phyloP scores from a whole-genome alignment of 768 basidiomycete species.

The Calocera cornea region DNA sequence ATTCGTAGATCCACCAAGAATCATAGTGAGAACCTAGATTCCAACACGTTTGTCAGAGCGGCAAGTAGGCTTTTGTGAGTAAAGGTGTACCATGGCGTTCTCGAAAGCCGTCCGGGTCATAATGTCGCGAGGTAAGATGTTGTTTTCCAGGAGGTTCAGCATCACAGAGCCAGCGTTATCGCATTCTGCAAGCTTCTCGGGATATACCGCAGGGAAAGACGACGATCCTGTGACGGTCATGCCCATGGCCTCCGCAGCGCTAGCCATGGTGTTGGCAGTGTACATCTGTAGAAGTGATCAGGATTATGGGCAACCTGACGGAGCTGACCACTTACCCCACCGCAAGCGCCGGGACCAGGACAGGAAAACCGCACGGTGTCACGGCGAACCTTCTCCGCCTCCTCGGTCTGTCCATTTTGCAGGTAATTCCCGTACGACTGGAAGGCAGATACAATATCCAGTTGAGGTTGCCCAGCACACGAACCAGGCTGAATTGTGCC shows the following conservation, averaged over 20 bases:
- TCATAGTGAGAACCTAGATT: conserved; percentile 78
- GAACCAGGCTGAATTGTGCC: conserved; percentile 88
- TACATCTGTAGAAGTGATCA: conserved; percentile 55
- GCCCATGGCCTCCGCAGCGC: conserved; percentile 84
- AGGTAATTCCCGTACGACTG: conserved; percentile 94
- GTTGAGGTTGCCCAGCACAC: conserved; percentile 72
- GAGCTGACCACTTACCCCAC: conserved; percentile 60
- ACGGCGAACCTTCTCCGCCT: conserved; percentile 72
- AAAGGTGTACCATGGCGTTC: conserved; percentile 70
- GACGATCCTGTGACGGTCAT: conserved; percentile 97
- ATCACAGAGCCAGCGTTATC: conserved; percentile 67
- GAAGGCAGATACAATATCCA: conserved; percentile 96
- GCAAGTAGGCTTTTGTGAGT: background rate
- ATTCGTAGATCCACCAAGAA: conserved; percentile 94
- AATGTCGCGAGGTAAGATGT: conserved; percentile 86
- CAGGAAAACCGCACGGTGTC: conserved; percentile 85
- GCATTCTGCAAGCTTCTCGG: conserved; percentile 79
- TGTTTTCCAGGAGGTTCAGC: conserved; percentile 74
- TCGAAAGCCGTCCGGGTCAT: conserved; percentile 96
- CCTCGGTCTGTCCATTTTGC: conserved; percentile 69
- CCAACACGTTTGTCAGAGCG: background rate
- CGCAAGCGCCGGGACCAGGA: conserved; percentile 95
- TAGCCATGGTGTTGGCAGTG: conserved; percentile 97
- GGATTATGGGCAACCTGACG: background rate
- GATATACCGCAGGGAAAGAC: conserved; percentile 85